A percentile compares a stretch with the other conserved stretches of the same genome.
These are phyloP conservation scores for Endoconidiophora polonica DNA, from an alignment of 2,329 filamentous ascomycete species.

Conservation along the genomic window DNA sequence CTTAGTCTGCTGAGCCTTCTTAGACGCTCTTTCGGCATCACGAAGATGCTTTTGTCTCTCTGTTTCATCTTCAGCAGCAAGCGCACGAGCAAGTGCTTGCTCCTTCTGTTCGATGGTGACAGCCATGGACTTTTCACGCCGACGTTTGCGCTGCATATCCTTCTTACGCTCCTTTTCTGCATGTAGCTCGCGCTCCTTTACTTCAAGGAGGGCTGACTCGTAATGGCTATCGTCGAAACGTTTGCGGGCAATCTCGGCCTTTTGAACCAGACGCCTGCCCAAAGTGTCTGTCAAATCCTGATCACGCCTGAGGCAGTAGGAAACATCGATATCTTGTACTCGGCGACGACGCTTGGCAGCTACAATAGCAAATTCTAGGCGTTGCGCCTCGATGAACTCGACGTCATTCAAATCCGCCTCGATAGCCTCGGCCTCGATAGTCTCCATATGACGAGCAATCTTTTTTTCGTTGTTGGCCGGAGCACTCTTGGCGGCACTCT, in stretches of 20 bases:
- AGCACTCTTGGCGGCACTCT: conserved; percentile 42
- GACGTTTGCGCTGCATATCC: conserved; percentile 95
- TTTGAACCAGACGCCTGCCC: conserved; percentile 46
- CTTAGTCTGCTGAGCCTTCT: conserved; percentile 84
- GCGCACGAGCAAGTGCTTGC: conserved; percentile 60
- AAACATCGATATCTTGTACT: conserved; percentile 43
- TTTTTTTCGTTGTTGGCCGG: conserved; percentile 33
- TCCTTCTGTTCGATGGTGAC: conserved; percentile 85
- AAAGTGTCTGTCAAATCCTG: conserved; percentile 41
- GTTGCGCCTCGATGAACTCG: conserved; percentile 27
- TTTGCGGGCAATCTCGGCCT: conserved; percentile 54
- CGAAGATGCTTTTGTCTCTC: conserved; percentile 67
- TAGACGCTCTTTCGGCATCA: conserved; percentile 77
- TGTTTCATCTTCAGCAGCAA: conserved; percentile 62
- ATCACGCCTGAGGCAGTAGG: conserved; percentile 46
- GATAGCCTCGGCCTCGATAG: conserved; percentile 29
- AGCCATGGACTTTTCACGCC: conserved; percentile 89
- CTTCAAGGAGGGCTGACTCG: conserved; percentile 65
- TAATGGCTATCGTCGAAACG: conserved; percentile 65
- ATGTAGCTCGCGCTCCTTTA: conserved; percentile 75
- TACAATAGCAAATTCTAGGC: conserved; percentile 36
- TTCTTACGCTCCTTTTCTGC: conserved; percentile 99
- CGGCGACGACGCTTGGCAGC: conserved; percentile 52
- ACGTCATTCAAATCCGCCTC: conserved; percentile 16
- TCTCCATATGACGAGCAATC: conserved; percentile 21